Conservation (phyloP, 1,139 yeast species). For the Taiozyma sp. region DNA sequence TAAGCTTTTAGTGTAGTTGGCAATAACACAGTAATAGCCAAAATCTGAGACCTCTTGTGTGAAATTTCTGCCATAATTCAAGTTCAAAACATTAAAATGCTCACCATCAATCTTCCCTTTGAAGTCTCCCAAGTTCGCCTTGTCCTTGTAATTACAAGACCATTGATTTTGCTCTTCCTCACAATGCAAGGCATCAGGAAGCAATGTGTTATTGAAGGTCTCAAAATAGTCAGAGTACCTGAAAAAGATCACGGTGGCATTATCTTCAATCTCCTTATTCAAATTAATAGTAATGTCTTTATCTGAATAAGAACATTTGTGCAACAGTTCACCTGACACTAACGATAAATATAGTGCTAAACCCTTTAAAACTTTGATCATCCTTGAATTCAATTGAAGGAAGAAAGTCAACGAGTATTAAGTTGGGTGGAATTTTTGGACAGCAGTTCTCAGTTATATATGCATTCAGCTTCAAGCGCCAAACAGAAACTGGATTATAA, state of each 20-base stretch:
- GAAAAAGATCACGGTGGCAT: not conserved
- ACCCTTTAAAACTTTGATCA: not conserved
- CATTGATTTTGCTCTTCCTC: not conserved
- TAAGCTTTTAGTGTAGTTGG: not conserved
- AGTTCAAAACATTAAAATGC: not conserved
- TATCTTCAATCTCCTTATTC: not conserved
- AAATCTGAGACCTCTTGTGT: not conserved
- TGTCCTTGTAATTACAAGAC: not conserved
- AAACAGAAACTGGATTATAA: not conserved
- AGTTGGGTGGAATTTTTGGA: not conserved
- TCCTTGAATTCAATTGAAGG: not conserved
- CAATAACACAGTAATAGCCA: not conserved
- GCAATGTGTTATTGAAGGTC: not conserved
- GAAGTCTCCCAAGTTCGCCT: not conserved
- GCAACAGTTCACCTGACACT: not conserved
- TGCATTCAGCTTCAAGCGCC: not conserved
- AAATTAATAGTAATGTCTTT: not conserved
- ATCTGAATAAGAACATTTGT: not conserved
- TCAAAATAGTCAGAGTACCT: not conserved
- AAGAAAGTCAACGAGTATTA: not conserved
- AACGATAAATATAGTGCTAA: not conserved
- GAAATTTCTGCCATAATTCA: not conserved
- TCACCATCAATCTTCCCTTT: not conserved
- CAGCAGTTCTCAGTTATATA: not conserved
- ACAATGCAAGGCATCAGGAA: not conserved